Conservation (phyloP, 1,284 basidiomycete genomes). For the Leccinum subspadiceum region DNA sequence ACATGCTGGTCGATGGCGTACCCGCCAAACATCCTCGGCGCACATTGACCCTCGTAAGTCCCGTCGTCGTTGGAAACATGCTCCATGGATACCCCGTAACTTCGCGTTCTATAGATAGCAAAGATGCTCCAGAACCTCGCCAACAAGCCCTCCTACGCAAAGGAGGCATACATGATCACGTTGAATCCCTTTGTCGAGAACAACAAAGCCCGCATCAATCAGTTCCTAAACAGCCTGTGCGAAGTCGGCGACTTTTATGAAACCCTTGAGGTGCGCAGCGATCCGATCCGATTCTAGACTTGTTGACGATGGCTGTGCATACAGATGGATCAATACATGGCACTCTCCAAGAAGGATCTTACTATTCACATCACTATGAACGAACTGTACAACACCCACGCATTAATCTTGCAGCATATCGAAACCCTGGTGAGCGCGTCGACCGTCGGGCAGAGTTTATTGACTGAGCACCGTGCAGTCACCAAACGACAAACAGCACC, state of each 20-base stretch:
- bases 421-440: slow-evolving; percentile 77
- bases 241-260: slow-evolving; percentile 99
- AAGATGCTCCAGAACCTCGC: slow-evolving; percentile 99
- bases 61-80: slow-evolving; percentile 1
- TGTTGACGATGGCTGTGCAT: neutral
- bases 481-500: slow-evolving; percentile 95
- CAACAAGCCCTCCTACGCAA: slow-evolving; percentile 97
- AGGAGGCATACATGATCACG: slow-evolving; percentile 98
- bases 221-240: slow-evolving; percentile 94
- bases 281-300: neutral
- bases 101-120: slow-evolving; percentile 67
- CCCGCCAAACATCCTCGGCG: slow-evolving; percentile 96
- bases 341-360: slow-evolving; percentile 97
- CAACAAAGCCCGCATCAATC: slow-evolving; percentile 96
- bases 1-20: slow-evolving; percentile 97
- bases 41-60: slow-evolving; percentile 88
- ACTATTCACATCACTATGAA: slow-evolving; percentile 99
- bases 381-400: slow-evolving; percentile 98
- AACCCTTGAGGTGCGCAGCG: slow-evolving; percentile 79
- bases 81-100: slow-evolving; percentile 1
- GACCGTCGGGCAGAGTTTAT: neutral
- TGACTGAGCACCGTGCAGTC: slow-evolving; percentile 53
- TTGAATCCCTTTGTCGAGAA: slow-evolving; percentile 98
- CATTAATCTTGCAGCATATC: slow-evolving; percentile 91
- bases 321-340: slow-evolving; percentile 99